These are phyloP conservation scores for Talaromyces atroroseus DNA, from an alignment of 2,329 filamentous ascomycete species.

Conservation along the genomic window DNA sequence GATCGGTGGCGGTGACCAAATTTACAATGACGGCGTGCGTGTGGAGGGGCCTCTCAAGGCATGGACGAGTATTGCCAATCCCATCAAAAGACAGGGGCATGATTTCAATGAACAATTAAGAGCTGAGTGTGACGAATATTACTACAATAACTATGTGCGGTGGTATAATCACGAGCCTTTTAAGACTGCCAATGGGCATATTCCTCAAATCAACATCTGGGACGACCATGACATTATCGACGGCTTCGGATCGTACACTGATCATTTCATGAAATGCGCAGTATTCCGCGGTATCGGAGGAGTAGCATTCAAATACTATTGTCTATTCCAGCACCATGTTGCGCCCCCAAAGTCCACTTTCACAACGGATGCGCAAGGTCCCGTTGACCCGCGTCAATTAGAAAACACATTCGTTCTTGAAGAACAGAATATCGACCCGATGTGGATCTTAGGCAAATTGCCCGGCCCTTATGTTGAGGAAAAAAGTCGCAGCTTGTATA, in stretches of 20 bases:
- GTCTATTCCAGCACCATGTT: slow-evolving; percentile 68
- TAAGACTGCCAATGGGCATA: slow-evolving; percentile 55
- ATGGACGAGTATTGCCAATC: slow-evolving; percentile 58
- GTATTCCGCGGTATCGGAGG: slow-evolving; percentile 63
- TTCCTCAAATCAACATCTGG: slow-evolving; percentile 62
- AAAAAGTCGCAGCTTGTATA: slow-evolving; percentile 56
- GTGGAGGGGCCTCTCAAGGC: slow-evolving; percentile 71
- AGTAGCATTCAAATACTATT: slow-evolving; percentile 55
- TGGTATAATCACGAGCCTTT: slow-evolving; percentile 68
- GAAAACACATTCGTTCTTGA: slow-evolving; percentile 67
- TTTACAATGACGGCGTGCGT: slow-evolving; percentile 71
- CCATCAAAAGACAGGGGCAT: slow-evolving; percentile 54
- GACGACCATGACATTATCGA: slow-evolving; percentile 64
- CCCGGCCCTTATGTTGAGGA: slow-evolving; percentile 65
- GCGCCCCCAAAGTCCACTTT: slow-evolving; percentile 80
- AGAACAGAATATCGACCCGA: slow-evolving; percentile 55
- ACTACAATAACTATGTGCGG: slow-evolving; percentile 56
- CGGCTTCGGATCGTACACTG: slow-evolving; percentile 61
- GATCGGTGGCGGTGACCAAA: slow-evolving; percentile 89
- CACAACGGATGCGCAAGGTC: slow-evolving; percentile 63
- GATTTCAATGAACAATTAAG: slow-evolving; percentile 62
- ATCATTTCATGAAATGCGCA: slow-evolving; percentile 61
- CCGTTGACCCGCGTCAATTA: slow-evolving; percentile 64
- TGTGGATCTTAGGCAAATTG: slow-evolving; percentile 71
- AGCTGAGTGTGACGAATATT: slow-evolving; percentile 55